Evolutionary conservation across 2,329 filamentous ascomycete species (phyloP).

Genomic region (Fusarium torulosum): DNA sequence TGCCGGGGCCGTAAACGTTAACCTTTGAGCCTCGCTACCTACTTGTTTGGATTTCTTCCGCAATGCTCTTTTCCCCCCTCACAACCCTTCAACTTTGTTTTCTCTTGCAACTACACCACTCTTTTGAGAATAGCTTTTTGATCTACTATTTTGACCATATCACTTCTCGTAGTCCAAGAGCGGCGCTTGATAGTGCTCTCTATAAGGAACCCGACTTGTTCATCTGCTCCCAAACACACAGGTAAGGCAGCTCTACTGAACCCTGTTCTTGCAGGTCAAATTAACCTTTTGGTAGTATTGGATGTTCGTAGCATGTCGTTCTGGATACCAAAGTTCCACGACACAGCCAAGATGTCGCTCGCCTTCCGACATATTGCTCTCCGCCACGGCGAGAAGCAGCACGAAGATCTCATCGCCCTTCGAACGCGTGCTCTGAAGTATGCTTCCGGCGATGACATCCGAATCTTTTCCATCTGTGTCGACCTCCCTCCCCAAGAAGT

Average conservation of each 20-base stretch:
- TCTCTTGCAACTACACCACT: too few relatives aligned
- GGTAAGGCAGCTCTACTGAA: not conserved
- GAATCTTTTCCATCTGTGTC: not conserved
- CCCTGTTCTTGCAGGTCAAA: not conserved
- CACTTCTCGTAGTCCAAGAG: not conserved
- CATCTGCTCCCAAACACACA: not conserved
- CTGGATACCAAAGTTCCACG: conserved; percentile 1
- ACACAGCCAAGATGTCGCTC: conserved; percentile 18
- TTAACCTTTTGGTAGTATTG: not conserved
- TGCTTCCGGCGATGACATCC: not conserved
- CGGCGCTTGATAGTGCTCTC: not conserved
- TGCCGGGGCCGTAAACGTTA: not conserved
- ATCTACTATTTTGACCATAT: conserved; percentile 13
- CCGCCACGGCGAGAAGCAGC: accelerated
- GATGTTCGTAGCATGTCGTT: not conserved
- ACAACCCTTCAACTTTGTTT: not conserved
- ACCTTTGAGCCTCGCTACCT: not conserved
- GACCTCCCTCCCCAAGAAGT: not conserved
- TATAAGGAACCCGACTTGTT: not conserved
- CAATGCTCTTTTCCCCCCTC: not conserved
- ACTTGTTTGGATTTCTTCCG: not conserved
- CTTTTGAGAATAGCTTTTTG: conserved; percentile 9
- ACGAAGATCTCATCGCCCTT: not conserved
- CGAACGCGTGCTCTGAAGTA: not conserved
- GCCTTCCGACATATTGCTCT: not conserved